Evolutionary conservation across 2,329 filamentous ascomycete species (phyloP), one percentile per base, ranked within the genome.

Genomic region (Fusarium verrucosum): DNA sequence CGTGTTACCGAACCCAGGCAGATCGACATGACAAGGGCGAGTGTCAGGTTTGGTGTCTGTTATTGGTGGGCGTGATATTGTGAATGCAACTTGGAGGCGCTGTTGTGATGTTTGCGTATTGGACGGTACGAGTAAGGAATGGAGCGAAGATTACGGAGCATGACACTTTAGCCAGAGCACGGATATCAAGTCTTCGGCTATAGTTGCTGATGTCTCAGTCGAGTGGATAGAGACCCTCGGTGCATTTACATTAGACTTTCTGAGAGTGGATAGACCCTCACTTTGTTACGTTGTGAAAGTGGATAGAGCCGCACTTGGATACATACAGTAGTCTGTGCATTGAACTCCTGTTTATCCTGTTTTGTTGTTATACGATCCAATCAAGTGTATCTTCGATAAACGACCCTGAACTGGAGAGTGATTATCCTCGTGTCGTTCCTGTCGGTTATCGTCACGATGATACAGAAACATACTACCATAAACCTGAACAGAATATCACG

Each of bases 1-100:
- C 58, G 57, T 55, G 56, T 61, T 46, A 61, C 58, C 58, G 58
- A 61, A 61, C 56, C 56, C n/a, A 49, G 56, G 22, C 20, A 14
- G 58, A 61, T 61, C 58, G 40, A 28, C 49, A 42, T 50, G 19
- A 33, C 41, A 42, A 42, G 36, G 40, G 30, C 7, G 30, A 44
- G 25, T 22, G 17, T 28, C 45, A 32, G 33, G 23, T 7, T 35
- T 23, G n/a, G n/a, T n/a, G n/a, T 25, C 19, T 32, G 32, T n/a
- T 36, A 23, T 10, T 37, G 23, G 56, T 61, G 55, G n/a, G n/a
- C n/a, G n/a, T n/a, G 57, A 25, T 19, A n/a, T 20, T 20, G 40
- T 22, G 30, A 11, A 19, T 17, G n/a, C n/a, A n/a, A 16, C 13
- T 30, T 16, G 7, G 13, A 10, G 13, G 13, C 13, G 11, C 13